Evolutionary conservation across 2,329 filamentous ascomycete genomes (phyloP).

Genomic region (Ophiostoma ips): DNA sequence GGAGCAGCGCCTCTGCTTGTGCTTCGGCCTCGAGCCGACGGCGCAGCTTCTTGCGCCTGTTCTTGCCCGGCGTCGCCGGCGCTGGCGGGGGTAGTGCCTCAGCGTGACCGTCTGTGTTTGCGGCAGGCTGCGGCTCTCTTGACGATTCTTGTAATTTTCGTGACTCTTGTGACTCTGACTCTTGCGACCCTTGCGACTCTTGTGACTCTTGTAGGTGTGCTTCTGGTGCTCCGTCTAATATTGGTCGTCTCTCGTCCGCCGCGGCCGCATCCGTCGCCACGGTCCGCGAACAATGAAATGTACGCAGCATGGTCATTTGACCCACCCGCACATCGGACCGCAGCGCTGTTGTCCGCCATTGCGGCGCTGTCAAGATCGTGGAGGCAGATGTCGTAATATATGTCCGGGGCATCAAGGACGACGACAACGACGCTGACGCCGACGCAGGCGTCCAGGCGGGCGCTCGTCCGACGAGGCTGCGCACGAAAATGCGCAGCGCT

Average conservation of each 20-base stretch:
- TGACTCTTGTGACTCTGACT: no score
- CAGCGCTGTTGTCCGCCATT: background rate
- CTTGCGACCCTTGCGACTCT: no score
- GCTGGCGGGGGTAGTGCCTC: background rate
- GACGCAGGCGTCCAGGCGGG: background rate
- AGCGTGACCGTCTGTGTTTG: background rate
- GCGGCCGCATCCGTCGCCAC: no score
- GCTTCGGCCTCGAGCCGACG: conserved; percentile 2
- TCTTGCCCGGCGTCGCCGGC: conserved; percentile 8
- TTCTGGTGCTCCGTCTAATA: no score
- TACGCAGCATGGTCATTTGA: background rate
- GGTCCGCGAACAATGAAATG: background rate
- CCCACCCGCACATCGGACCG: background rate
- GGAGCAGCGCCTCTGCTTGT: background rate
- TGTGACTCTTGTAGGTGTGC: no score
- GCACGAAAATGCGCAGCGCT: conserved; percentile 12
- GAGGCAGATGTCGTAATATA: background rate
- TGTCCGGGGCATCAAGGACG: background rate
- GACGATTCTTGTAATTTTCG: background rate
- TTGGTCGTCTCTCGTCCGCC: no score
- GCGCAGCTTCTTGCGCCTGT: conserved; percentile 9
- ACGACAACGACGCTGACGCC: background rate
- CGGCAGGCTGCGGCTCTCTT: no score
- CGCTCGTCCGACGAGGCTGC: conserved; percentile 5
- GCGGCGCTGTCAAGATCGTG: background rate